Conservation (phyloP, 1,284 basidiomycete genomes). For the Malassezia yamatoensis region DNA sequence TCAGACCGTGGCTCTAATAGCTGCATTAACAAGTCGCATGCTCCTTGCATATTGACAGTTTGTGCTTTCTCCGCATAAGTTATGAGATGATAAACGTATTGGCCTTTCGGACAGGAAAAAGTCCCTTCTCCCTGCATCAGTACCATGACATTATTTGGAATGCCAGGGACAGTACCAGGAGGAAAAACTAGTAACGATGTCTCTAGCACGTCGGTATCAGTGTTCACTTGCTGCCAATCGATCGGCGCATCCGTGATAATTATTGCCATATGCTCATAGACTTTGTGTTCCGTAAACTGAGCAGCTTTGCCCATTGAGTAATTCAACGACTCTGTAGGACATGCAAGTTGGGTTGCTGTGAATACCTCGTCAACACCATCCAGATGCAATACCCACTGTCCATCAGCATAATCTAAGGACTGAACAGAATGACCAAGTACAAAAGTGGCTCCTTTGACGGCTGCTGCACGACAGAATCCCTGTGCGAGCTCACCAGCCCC, state of each 20-base stretch:
- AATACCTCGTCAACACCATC: conserved; percentile 58
- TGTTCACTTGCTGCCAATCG: conserved; percentile 11
- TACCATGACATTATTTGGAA: conserved; percentile 54
- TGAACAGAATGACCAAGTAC: conserved; percentile 25
- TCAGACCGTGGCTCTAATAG: background rate
- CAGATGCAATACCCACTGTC: conserved; percentile 47
- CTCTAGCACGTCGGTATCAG: conserved; percentile 49
- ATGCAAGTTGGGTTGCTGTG: conserved; percentile 35
- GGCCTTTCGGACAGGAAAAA: conserved; percentile 67
- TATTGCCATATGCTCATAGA: conserved; percentile 13
- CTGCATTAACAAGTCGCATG: background rate
- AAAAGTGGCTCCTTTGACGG: conserved; percentile 36
- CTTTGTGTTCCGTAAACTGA: background rate
- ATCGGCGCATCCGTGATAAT: conserved; percentile 24
- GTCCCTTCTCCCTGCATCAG: conserved; percentile 68
- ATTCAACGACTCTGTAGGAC: background rate
- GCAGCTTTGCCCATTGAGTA: background rate
- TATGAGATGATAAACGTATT: conserved; percentile 30
- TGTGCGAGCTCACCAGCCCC: conserved; percentile 52
- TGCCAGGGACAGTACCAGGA: conserved; percentile 51
- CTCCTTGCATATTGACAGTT: background rate
- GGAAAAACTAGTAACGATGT: conserved; percentile 72
- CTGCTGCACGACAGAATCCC: conserved; percentile 37
- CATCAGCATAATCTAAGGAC: conserved; percentile 19
- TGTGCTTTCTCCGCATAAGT: conserved; percentile 4